phyloP scores from a whole-genome alignment of 129 eudicot species.

The Chrysanthemum lavandulifolium region DNA sequence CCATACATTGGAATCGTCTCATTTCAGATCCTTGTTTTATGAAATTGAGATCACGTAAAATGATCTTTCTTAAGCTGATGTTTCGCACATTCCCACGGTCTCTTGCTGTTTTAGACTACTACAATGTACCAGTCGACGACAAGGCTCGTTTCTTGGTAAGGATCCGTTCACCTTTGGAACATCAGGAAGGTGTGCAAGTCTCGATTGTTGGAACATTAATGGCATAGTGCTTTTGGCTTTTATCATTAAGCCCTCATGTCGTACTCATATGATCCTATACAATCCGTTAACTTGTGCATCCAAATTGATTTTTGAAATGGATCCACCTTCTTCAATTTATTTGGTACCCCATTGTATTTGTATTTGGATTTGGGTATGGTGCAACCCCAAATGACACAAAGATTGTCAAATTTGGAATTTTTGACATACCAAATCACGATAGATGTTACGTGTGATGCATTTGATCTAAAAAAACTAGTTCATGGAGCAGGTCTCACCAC shows the following conservation, averaged over 20 bases:
- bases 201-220: not conserved
- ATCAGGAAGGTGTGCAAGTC: not conserved
- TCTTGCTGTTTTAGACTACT: not conserved
- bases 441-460: not conserved
- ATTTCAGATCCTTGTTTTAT: constrained; percentile 11
- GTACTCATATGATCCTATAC: not conserved
- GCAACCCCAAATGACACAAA: not conserved
- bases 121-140: not conserved
- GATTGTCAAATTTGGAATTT: not conserved
- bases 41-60: not conserved
- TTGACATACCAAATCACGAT: not conserved
- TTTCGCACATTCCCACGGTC: not conserved
- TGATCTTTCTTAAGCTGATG: not conserved
- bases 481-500: not conserved
- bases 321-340: not conserved
- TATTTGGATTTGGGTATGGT: constrained; percentile 1
- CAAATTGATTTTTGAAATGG: not conserved
- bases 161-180: not conserved
- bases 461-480: constrained; percentile 12
- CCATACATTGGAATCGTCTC: not conserved
- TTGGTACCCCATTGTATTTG: not conserved
- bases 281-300: constrained; percentile 9
- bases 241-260: not conserved
- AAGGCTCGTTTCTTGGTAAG: not conserved
- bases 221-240: constrained; percentile 4